Base-by-base conservation (phyloP, 1,284 basidiomycete genomes). In the Volvariella surrecta region DNA sequence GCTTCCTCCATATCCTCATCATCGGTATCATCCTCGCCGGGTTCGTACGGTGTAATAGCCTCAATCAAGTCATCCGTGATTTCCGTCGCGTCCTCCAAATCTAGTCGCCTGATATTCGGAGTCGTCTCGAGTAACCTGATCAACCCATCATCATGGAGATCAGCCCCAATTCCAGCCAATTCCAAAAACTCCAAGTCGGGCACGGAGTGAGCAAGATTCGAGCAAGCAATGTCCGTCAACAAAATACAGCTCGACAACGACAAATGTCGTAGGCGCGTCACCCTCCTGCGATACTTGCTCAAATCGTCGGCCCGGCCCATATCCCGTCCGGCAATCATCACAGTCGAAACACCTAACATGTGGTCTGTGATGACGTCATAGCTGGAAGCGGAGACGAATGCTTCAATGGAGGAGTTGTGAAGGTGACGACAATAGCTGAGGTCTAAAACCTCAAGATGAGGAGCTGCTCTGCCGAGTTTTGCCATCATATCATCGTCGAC, bases 151-250 rank as follows among this genome's bases (percentile, higher is more conserved):
- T 89, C 79, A 47, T 71, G 73, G 47, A 91, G 57, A 37, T 76
- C 74, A n/a, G 68, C 54, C 2, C 85, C 83, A 34, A 90, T 78
- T 4, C 82, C 79, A 1, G 86, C 88, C 45, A 95, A 59, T 63
- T 97, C 92, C 30, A 96, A 66, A 42, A 80, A 74, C 56, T 88
- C 82, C n/a, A 96, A 69, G 40, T 68, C 58, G 0, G 92, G 90
- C 4, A 92, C 70, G 8, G 79, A 69, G 55, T 80, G 62, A 3
- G 85, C 79, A 18, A 97, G 67, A 53, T 84, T 76, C 4, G 76
- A 70, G 54, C 88, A 83, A 2, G 82, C 81, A 22, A 68, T 67
- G 53, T 91, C 82, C 0, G 88, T 89, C 46, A 96, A 66, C 40
- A 81, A 63, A 3, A 69, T 59, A 55, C 90, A 94, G n/a, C 64